Evolutionary conservation across 108 stramenopile genomes (phyloP).

Genomic region (Cyclostephanos invisitatus): DNA sequence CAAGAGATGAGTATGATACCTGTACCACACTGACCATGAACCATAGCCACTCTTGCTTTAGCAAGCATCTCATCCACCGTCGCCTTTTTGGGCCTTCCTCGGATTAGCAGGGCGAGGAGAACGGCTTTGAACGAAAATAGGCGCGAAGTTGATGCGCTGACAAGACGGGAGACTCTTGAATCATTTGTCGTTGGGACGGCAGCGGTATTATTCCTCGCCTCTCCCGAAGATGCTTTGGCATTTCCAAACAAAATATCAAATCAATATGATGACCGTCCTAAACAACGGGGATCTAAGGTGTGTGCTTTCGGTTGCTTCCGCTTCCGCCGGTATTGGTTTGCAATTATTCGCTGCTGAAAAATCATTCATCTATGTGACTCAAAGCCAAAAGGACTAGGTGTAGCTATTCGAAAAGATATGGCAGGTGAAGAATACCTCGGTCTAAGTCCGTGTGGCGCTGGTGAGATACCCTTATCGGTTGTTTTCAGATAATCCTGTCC

Average conservation of each 20-base stretch:
- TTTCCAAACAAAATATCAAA: constrained; percentile 81
- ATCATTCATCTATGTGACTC: not conserved
- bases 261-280: constrained; percentile 86
- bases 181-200: constrained; percentile 13
- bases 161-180: constrained; percentile 32
- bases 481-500: not conserved
- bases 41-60: constrained; percentile 6
- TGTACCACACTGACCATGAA: constrained; percentile 5
- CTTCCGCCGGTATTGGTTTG: not conserved
- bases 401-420: constrained; percentile 59
- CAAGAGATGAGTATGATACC: too few species aligned
- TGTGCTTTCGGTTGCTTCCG: constrained; percentile 1
- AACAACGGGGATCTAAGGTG: constrained; percentile 66
- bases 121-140: not conserved
- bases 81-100: constrained; percentile 3
- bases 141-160: constrained; percentile 1
- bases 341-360: not conserved
- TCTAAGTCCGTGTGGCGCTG: constrained; percentile 73
- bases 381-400: constrained; percentile 76
- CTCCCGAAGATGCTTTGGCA: constrained; percentile 47
- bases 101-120: not conserved
- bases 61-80: constrained; percentile 6
- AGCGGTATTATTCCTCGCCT: constrained; percentile 1
- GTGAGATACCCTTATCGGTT: constrained; percentile 12
- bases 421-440: constrained; percentile 75